These are phyloP conservation scores for Alternaria gaisen DNA, from an alignment of 2,329 filamentous ascomycete genomes.

Conservation along the genomic window DNA sequence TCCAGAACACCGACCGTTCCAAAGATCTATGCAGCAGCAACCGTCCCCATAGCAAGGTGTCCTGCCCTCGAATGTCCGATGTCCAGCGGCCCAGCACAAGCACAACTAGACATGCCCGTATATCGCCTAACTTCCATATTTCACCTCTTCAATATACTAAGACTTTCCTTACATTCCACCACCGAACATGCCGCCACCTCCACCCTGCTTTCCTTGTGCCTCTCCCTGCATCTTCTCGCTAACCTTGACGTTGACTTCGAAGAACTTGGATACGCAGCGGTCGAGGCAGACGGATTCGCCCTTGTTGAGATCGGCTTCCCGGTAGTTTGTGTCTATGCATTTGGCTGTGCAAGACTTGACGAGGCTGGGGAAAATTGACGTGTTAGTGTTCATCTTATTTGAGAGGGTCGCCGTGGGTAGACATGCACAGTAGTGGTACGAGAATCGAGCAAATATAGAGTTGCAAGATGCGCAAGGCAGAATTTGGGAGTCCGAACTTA, in stretches of 20 bases:
- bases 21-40: neutral
- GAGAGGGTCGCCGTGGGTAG: neutral
- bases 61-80: neutral
- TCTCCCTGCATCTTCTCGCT: constrained; percentile 95
- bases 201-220: constrained; percentile 66
- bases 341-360: constrained; percentile 91
- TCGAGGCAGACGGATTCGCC: constrained; percentile 98
- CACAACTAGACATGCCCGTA: neutral
- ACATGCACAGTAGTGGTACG: neutral
- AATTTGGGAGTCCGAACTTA: constrained; percentile 54
- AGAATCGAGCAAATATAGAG: neutral
- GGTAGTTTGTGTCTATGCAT: constrained; percentile 91
- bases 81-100: neutral
- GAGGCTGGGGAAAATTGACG: constrained; percentile 63
- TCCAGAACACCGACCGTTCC: neutral
- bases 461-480: neutral
- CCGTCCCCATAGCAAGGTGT: neutral
- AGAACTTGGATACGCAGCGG: constrained; percentile 97
- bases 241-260: constrained; percentile 97
- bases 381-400: constrained; percentile 2
- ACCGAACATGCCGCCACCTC: constrained; percentile 39
- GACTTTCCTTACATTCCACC: constrained; percentile 32
- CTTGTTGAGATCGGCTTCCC: constrained; percentile 97
- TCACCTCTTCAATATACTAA: neutral
- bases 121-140: neutral